Conservation (phyloP, 2,329 filamentous ascomycete species). For the Talaromyces sp. region DNA sequence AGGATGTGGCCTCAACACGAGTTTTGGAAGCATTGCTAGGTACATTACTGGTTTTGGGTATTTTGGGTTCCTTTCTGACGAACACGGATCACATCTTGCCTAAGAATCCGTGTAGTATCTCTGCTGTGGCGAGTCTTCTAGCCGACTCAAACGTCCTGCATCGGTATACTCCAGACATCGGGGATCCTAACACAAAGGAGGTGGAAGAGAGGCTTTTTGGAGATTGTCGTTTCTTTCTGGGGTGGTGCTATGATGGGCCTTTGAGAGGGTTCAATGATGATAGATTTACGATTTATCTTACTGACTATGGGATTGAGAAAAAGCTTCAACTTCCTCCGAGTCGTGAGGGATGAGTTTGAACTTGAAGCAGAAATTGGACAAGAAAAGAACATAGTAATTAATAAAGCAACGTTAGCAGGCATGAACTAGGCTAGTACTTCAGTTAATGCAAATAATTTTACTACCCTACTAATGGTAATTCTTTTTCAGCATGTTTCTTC, state of each 20-base stretch:
- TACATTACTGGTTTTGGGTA: slow-evolving; percentile 1
- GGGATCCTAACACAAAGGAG: neutral
- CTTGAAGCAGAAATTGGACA: neutral
- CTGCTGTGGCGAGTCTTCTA: slow-evolving; percentile 12
- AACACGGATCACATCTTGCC: slow-evolving; percentile 16
- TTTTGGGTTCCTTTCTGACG: neutral
- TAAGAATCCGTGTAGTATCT: slow-evolving; percentile 17
- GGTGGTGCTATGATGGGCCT: neutral
- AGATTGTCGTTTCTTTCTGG: neutral
- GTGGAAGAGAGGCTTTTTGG: neutral
- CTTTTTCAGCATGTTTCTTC: too few relatives aligned
- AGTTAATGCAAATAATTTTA: too few relatives aligned
- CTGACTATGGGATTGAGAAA: slow-evolving; percentile 1
- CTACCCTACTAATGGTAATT: too few relatives aligned
- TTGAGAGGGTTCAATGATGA: slow-evolving; percentile 2
- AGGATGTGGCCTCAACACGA: slow-evolving; percentile 7
- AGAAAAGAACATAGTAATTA: too few relatives aligned
- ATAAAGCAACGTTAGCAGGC: too few relatives aligned
- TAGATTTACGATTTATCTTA: neutral
- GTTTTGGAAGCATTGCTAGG: slow-evolving; percentile 8
- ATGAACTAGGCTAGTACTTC: too few relatives aligned
- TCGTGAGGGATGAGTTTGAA: neutral
- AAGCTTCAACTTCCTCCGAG: neutral
- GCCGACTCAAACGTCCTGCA: slow-evolving; percentile 11
- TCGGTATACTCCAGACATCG: neutral